Base-by-base conservation (phyloP, 1,139 yeast species). In the Schwanniomyces etchellsii region DNA sequence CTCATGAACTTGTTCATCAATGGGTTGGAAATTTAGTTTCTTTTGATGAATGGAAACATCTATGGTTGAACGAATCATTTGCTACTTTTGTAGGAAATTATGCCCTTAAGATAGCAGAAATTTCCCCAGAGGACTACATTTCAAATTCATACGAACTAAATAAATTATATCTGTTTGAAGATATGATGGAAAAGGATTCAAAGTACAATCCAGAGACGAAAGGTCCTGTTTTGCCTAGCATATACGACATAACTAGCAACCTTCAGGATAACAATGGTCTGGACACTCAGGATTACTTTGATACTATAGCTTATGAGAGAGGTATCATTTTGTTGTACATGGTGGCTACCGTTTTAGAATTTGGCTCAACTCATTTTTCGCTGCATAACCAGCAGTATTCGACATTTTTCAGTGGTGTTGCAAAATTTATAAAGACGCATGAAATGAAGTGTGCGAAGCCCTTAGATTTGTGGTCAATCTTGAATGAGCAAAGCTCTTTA, bases 61-160 rank as follows among this genome's bases (percentile, higher is more conserved):
- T 81, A 26, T 81, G 91, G 89, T 60, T 82, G 37, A 80, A 81
- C 43, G 93, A 82, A 55, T 60, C 84, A 2, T 77, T 81, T 56
- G 89, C 91, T 0, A 80, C 89, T 0, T 77, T 77, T 70, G 62
- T 74, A 31, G 81, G 82, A 1, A 65, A 71, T 42, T 59, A 62
- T 34, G 50, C 70, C 2, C 49, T 74, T 9, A 38, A 39, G 5
- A 31, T 41, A 7, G 53, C 57, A 5, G 49, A 52, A n/a, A 37
- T 63, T 10, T 64, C 57, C 28, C 30, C 40, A 1, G 40, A 45
- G 4, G 62, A 56, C 26, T 36, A 41, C 7, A 37, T 40, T 14
- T 43, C 47, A 7, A 22, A 17, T 12, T 18, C 12, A 4, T 30
- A 60, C 64, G 67, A 37, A 38, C 16, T 46, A 4, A 57, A 57